A percentile compares a stretch with the other conserved stretches of the same genome.
Evolutionary conservation across 1,284 basidiomycete species (phyloP).

Genomic region (Trametes hirsuta): DNA sequence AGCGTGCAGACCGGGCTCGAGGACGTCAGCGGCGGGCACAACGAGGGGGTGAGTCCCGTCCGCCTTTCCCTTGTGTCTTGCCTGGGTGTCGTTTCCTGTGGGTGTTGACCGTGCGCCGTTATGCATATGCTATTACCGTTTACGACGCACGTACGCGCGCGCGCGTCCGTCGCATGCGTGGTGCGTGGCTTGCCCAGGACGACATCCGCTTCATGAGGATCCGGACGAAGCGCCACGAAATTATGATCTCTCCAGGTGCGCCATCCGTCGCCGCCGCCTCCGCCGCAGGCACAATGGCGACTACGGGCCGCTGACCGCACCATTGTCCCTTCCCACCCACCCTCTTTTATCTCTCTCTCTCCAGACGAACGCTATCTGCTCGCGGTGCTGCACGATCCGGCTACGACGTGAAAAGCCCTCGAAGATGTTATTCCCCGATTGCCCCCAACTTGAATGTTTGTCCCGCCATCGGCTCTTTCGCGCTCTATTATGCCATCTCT

Average conservation of each 20-base stretch:
- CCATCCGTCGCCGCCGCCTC: constrained; percentile 18
- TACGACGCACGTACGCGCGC: too few species aligned
- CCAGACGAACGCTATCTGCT: constrained; percentile 83
- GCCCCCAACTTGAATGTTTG: neutral
- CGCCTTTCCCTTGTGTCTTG: neutral
- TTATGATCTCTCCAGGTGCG: constrained; percentile 93
- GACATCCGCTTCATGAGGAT: constrained; percentile 89
- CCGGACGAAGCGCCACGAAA: constrained; percentile 87
- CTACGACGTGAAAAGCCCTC: constrained; percentile 33
- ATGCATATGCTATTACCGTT: too few species aligned
- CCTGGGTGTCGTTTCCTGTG: neutral
- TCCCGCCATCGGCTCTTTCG: neutral
- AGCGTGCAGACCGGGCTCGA: constrained; percentile 74
- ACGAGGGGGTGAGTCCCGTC: constrained; percentile 50
- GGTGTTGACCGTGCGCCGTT: too few species aligned
- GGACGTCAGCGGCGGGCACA: constrained; percentile 63
- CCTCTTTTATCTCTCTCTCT: too few species aligned
- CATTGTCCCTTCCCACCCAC: neutral
- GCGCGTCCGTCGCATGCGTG: too few species aligned
- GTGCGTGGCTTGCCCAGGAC: constrained; percentile 55
- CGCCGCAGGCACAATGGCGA: constrained; percentile 8
- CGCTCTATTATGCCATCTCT: neutral
- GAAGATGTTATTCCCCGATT: neutral
- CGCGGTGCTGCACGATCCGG: constrained; percentile 83
- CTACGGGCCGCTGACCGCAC: constrained; percentile 2